Base-by-base conservation (phyloP, 2,329 filamentous ascomycete species). In the Aureobasidium sp. region DNA sequence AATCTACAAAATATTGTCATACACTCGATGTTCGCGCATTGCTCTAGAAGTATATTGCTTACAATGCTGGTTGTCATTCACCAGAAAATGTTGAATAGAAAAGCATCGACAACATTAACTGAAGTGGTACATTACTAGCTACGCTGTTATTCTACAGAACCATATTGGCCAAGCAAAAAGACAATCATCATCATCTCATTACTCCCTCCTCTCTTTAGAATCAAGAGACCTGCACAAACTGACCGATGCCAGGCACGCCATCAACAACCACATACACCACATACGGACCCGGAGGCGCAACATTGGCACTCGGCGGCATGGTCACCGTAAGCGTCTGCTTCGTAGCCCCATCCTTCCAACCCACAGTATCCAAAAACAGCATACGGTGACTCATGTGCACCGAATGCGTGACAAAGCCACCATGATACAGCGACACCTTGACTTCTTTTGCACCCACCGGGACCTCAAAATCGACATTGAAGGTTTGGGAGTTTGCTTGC, bases 321-420 rank as follows among this genome's bases (percentile, higher is more conserved):
- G 71, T 81, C 52, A 82, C 82, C 11, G 74, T 78, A 62, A 85
- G 69, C 27, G 74, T 79, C 65, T 82, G 69, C 14, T 67, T 67
- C 71, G 78, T 84, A 52, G 78, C 79, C 17, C 48, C 55, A 5
- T 27, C 37, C 27, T 51, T 57, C 62, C 62, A 63, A 31, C 62
- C 62, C n/a, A 70, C 72, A 52, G 70, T 73, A 64, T 84, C 82
- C 48, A 85, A 73, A 66, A 79, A 78, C 39, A 80, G 64, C 79
- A 84, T 82, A 11, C 82, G 78, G 65, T 84, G 82, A 51, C 82
- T 82, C 83, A 85, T 86, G 68, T 85, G 83, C 27, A 85, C 69
- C 1, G 77, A 80, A 70, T 86, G 83, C 37, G 83, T 86, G 45
- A 84, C 79, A 66, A 83, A 85, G 4, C 83, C 83, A 57, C 81